Evolutionary conservation across 768 basidiomycete species (phyloP).

Genomic region (Phallus indusiatus): DNA sequence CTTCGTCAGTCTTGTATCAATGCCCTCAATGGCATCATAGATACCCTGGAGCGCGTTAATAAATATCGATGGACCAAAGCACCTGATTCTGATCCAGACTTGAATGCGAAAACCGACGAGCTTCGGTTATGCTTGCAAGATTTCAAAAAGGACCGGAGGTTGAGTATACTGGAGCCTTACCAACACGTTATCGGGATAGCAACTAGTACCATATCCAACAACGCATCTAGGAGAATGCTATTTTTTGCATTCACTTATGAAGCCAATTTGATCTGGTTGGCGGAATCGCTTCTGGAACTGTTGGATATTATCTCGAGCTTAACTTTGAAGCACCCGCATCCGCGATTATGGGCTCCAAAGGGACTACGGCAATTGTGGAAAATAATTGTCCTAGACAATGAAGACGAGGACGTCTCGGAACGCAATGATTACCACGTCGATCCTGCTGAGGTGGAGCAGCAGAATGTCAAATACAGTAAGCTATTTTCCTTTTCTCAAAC

Average conservation of each 20-base stretch:
- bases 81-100: slow-evolving; percentile 12
- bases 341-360: slow-evolving; percentile 42
- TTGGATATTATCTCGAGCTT: slow-evolving; percentile 29
- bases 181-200: slow-evolving; percentile 23
- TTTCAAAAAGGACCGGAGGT: slow-evolving; percentile 26
- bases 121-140: slow-evolving; percentile 21
- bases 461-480: slow-evolving; percentile 17
- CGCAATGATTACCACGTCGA: slow-evolving; percentile 15
- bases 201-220: slow-evolving; percentile 1
- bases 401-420: slow-evolving; percentile 19
- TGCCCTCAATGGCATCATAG: slow-evolving; percentile 19
- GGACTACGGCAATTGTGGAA: slow-evolving; percentile 28
- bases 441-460: slow-evolving; percentile 9
- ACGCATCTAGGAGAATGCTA: slow-evolving; percentile 30
- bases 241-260: slow-evolving; percentile 43
- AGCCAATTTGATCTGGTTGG: slow-evolving; percentile 31
- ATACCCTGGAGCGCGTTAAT: slow-evolving; percentile 25
- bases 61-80: slow-evolving; percentile 23
- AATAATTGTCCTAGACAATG: slow-evolving; percentile 17
- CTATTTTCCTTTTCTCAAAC: neutral
- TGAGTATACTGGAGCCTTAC: slow-evolving; percentile 35
- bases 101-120: slow-evolving; percentile 20
- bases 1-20: slow-evolving; percentile 24
- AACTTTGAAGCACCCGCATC: slow-evolving; percentile 26
- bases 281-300: slow-evolving; percentile 27